Percentiles rank a stretch among this genome's conserved stretches.
Evolutionary conservation across 1,284 basidiomycete species (phyloP).

Genomic region (Trametes hirsuta): DNA sequence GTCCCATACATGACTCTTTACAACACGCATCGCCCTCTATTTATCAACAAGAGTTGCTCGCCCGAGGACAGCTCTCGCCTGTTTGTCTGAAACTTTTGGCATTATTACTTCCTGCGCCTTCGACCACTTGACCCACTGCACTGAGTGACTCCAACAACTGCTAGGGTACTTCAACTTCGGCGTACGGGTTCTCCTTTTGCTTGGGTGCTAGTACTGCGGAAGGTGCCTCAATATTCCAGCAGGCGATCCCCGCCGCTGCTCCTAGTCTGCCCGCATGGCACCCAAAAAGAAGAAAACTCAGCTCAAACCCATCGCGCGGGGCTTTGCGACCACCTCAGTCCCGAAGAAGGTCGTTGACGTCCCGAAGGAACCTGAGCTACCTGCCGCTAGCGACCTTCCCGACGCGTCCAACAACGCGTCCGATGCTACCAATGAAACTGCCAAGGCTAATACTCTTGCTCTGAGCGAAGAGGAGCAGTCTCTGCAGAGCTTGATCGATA

Average conservation of each 20-base stretch:
- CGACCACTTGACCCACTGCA: neutral
- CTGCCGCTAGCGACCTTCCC: slow-evolving; percentile 8
- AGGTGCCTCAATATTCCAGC: neutral
- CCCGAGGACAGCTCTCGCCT: slow-evolving; percentile 7
- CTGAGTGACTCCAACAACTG: neutral
- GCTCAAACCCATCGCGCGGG: slow-evolving; percentile 73
- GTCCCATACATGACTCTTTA: slow-evolving; percentile 24
- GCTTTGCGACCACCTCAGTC: slow-evolving; percentile 88
- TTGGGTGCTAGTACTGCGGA: neutral
- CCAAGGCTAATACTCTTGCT: neutral
- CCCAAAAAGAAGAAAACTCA: slow-evolving; percentile 89
- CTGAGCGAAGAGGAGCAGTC: slow-evolving; percentile 42
- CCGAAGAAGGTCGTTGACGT: slow-evolving; percentile 72
- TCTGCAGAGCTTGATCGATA: slow-evolving; percentile 75
- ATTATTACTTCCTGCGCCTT: neutral
- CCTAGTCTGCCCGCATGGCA: slow-evolving; percentile 46
- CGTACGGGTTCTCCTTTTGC: neutral
- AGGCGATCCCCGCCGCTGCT: slow-evolving; percentile 16
- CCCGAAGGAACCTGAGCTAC: slow-evolving; percentile 27
- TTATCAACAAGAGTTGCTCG: slow-evolving; percentile 21
- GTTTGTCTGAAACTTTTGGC: slow-evolving; percentile 7
- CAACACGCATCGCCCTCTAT: slow-evolving; percentile 6
- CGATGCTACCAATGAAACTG: neutral
- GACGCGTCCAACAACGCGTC: slow-evolving; percentile 1
- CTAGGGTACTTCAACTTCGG: slow-evolving; percentile 1